Percentiles rank a stretch among this genome's conserved stretches.
Evolutionary conservation across 306 rosid species (phyloP).

Genomic region (Trifolium fragiferum): DNA sequence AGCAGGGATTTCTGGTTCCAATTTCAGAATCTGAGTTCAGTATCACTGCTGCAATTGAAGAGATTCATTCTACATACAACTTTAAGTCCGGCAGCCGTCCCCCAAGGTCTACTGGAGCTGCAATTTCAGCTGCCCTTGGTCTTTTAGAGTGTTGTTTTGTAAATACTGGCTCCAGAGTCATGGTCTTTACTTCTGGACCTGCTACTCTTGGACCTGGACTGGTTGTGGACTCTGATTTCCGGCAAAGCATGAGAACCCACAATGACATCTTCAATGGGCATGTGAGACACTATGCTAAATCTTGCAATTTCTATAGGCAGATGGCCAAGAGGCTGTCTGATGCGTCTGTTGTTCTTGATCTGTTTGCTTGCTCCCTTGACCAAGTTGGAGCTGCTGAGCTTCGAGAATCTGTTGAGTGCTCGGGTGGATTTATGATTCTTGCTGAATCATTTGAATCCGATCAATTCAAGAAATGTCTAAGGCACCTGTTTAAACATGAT

Average conservation of each 20-base stretch:
- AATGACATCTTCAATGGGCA: constrained; percentile 66
- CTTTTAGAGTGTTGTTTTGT: constrained; percentile 69
- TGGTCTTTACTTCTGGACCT: constrained; percentile 92
- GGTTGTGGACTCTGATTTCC: constrained; percentile 64
- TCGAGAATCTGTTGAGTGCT: constrained; percentile 66
- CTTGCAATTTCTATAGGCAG: constrained; percentile 62
- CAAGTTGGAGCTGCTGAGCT: constrained; percentile 87
- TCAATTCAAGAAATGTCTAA: constrained; percentile 71
- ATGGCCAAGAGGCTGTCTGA: constrained; percentile 63
- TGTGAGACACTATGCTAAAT: constrained; percentile 55
- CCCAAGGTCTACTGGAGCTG: constrained; percentile 77
- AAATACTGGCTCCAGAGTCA: constrained; percentile 76
- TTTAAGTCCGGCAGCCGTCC: constrained; percentile 56
- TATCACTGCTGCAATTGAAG: constrained; percentile 74
- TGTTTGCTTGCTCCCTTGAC: constrained; percentile 88
- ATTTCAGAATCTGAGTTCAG: constrained; percentile 81
- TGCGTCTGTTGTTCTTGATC: constrained; percentile 70
- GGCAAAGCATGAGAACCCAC: constrained; percentile 73
- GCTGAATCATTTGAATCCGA: constrained; percentile 75
- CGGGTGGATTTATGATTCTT: constrained; percentile 83
- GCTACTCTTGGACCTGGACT: constrained; percentile 83
- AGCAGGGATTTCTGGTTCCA: constrained; percentile 72
- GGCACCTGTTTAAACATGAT: constrained; percentile 62
- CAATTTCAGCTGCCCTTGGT: constrained; percentile 79
- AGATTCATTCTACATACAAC: constrained; percentile 57